Evolutionary conservation across 805 yeast genomes (phyloP), one percentile per base, ranked within the genome.

Genomic region (Alloascoidea hylecoeti): DNA sequence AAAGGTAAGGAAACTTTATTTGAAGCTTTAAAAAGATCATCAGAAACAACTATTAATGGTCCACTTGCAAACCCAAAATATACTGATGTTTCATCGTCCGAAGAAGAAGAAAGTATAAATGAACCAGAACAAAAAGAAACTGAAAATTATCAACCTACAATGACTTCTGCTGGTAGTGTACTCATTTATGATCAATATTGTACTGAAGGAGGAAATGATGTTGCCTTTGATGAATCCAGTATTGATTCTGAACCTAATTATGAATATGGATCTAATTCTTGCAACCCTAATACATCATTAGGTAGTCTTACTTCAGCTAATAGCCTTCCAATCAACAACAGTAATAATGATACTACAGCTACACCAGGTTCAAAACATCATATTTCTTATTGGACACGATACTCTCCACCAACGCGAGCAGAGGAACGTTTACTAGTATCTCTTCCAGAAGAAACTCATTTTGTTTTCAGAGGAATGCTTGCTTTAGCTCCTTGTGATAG

Each of bases 1-100:
- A 72, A 85, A 18, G 78, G 75, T 19, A 80, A 80, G 40, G 72
- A 67, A 36, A 23, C 30, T 9, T 23, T 23, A n/a, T 9, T 9
- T 9, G 13, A 23, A n/a, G n/a, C n/a, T n/a, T n/a, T 23, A 9
- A 23, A 23, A 23, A 9, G 30, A 23, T 23, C 30, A 9, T 23
- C 30, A 23, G 13, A 23, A 23, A 23, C 9, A 9, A n/a, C 9
- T 9, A 23, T 23, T 9, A n/a, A 23, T 9, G 30, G 30, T 9
- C 30, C 30, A 9, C n/a, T 23, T 9, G 30, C 30, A 23, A 23
- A 9, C n/a, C 13, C 30, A n/a, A 9, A n/a, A n/a, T 23, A 23
- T n/a, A 23, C 13, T 23, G n/a, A 23, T n/a, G n/a, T n/a, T n/a
- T n/a, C n/a, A n/a, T 23, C 30, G 30, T 23, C n/a, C 13, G 30